Evolutionary conservation across 139 green algal species (phyloP).

Genomic region (Chlamydomonas schloesseri): DNA sequence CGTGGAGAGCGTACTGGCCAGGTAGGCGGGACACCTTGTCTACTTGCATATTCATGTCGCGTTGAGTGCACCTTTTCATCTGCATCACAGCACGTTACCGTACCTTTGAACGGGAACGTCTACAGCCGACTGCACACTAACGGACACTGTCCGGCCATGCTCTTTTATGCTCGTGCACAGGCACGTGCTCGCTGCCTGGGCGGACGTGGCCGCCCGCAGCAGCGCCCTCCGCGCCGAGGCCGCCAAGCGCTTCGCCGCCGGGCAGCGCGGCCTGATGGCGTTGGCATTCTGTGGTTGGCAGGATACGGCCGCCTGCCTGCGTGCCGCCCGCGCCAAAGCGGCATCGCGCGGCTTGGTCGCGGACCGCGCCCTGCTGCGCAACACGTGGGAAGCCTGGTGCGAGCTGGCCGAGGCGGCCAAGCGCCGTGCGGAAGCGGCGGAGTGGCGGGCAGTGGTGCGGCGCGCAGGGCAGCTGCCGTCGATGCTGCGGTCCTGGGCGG

Average conservation of each 20-base stretch:
- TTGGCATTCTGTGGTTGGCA: not conserved
- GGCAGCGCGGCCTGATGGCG: no score
- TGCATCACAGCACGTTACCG: no score
- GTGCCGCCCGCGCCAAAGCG: no score
- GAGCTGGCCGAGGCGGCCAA: not conserved
- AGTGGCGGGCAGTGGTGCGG: not conserved
- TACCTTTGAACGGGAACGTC: no score
- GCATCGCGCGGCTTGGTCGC: no score
- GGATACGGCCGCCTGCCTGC: not conserved
- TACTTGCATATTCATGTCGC: no score
- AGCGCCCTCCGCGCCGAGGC: not conserved
- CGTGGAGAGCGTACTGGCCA: not conserved
- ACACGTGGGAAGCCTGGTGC: not conserved
- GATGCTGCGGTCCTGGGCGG: conserved; percentile 25
- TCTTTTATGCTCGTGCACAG: no score
- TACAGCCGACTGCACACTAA: no score
- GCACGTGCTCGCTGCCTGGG: not conserved
- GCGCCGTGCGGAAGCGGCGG: not conserved
- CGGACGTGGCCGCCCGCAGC: no score
- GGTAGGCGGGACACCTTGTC: not conserved
- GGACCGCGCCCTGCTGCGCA: not conserved
- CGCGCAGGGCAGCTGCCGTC: not conserved
- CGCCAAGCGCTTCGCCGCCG: not conserved
- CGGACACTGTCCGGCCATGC: no score
- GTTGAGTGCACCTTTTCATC: no score